Base-by-base conservation (phyloP, 306 rosid species). In the Fagus crenata region DNA sequence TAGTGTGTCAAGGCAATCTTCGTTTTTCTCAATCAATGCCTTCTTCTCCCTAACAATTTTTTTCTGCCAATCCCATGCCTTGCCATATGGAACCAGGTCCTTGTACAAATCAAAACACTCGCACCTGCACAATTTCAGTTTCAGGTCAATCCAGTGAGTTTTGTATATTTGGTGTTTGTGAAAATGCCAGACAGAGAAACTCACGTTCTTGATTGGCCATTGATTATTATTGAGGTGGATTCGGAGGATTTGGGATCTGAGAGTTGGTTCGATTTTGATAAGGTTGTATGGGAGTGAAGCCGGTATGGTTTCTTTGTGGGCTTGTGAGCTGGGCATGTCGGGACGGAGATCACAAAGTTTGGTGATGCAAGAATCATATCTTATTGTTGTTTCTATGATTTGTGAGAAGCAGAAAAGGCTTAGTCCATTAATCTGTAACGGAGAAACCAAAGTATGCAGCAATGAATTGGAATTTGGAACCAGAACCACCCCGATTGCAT, bases 31-130 rank as follows among this genome's bases (percentile, higher is more conserved):
- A 35, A 85, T 83, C 73, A 78, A 69, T 3, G 74, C 75, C 32
- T 56, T 85, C 68, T 87, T 83, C 65, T 83, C 85, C 31, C 53
- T 76, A 4, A 87, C 81, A 41, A 87, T 72, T 37, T 69, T 56
- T 74, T 83, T 87, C 64, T 87, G 91, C 89, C 89, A 87, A 69
- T 81, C 37, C 85, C 85, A 87, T 2, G 86, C 97, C 76, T 82
- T 77, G 18, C 69, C 75, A 13, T 93, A 91, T 0, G 95, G 95
- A 51, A 90, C 79, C 37, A 87, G 81, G 75, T 88, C 71, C 32
- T 82, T 75, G 73, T 90, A 86, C 74, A 90, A 85, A 82, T 92
- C 92, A 65, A 87, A 76, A 73, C 89, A 87, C 65, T 94, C 96
- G 28, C 94, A 91, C 64, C 92, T 92, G 86, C 85, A 77, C 49